Conservation (phyloP, 75 land plant genomes). For the Sequoiadendron giganteum region DNA sequence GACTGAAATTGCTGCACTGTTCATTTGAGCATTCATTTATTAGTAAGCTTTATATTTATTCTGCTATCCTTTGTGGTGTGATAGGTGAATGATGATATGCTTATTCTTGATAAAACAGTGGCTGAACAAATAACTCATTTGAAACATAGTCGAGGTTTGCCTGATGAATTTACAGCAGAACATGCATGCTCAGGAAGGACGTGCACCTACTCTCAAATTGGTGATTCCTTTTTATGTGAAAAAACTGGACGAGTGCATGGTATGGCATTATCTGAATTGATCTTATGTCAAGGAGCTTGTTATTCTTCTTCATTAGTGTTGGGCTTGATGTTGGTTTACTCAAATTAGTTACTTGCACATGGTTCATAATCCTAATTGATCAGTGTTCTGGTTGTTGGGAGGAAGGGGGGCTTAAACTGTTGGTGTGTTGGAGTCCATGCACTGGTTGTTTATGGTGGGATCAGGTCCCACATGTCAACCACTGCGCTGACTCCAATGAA, state of each 20-base stretch:
- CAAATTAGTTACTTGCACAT: not conserved
- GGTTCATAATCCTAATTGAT: not conserved
- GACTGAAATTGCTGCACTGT: not conserved
- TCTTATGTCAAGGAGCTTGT: not conserved
- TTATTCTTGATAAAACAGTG: constrained; percentile 75
- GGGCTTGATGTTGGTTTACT: not conserved
- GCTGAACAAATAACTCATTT: constrained; percentile 83
- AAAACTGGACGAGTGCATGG: constrained; percentile 95
- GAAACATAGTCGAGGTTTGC: constrained; percentile 68
- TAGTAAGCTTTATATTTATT: not conserved
- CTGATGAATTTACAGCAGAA: constrained; percentile 51
- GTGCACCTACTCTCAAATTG: constrained; percentile 87
- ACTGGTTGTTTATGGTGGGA: no score
- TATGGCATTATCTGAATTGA: constrained; percentile 25
- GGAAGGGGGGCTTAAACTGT: not conserved
- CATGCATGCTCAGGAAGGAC: constrained; percentile 89
- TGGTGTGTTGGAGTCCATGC: no score
- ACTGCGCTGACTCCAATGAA: no score
- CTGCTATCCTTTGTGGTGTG: not conserved
- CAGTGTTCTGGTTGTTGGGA: not conserved
- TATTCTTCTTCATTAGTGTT: not conserved
- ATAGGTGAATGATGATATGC: constrained; percentile 80
- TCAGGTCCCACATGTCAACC: no score
- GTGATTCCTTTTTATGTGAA: constrained; percentile 89
- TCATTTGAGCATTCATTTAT: not conserved